Conservation (phyloP, 2,329 filamentous ascomycete genomes). For the Diaporthe humulicola region DNA sequence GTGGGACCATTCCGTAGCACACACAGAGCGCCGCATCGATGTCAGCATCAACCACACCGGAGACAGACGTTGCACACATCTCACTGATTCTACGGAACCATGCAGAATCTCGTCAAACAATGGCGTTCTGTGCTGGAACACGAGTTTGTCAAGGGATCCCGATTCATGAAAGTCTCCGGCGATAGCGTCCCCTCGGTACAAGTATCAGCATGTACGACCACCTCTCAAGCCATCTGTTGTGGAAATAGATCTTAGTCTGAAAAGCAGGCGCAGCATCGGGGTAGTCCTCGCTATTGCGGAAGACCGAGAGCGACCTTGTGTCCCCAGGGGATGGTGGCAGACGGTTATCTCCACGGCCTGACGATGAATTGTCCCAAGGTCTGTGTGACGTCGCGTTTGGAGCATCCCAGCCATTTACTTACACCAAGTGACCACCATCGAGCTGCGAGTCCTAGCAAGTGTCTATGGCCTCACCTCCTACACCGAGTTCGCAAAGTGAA, state of each 20-base stretch:
- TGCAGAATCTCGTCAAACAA: slow-evolving; percentile 23
- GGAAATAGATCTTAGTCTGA: not conserved
- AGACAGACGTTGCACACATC: slow-evolving; percentile 10
- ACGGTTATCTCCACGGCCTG: not conserved
- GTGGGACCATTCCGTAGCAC: not conserved
- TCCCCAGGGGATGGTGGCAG: not conserved
- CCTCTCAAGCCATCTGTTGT: not conserved
- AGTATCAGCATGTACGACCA: not conserved
- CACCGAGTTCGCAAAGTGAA: not conserved
- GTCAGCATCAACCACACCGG: not conserved
- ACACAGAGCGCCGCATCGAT: not conserved
- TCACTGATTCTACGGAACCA: not conserved
- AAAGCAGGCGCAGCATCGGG: not conserved
- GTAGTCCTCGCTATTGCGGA: not conserved
- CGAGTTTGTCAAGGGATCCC: not conserved
- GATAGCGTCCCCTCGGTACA: not conserved
- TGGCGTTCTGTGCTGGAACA: not conserved
- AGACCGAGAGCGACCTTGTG: not conserved
- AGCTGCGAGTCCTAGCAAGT: too few species aligned
- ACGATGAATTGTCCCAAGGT: not conserved
- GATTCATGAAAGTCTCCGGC: not conserved
- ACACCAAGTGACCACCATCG: not conserved
- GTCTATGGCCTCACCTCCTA: not conserved
- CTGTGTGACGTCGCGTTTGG: not conserved
- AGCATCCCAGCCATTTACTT: not conserved